Percentiles rank a stretch among this genome's conserved stretches.
These are phyloP conservation scores for Xylaria sp. DNA, from an alignment of 2,329 filamentous ascomycete genomes.

Conservation along the genomic window DNA sequence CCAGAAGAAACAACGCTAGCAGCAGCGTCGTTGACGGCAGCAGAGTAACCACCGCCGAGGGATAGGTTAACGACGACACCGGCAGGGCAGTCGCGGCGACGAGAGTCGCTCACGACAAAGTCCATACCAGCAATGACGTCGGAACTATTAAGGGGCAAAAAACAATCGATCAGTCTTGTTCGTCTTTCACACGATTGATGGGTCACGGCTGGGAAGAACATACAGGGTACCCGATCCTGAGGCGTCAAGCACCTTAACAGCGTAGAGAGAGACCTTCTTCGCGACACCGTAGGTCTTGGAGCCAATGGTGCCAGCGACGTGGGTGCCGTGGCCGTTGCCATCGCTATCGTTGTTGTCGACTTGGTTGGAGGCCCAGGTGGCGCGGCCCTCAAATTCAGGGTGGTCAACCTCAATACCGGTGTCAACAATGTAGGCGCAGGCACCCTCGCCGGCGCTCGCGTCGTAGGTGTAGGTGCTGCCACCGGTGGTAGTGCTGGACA, in stretches of 20 bases:
- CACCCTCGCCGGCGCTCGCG: conserved; percentile 37
- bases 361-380: conserved; percentile 31
- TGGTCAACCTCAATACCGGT: conserved; percentile 48
- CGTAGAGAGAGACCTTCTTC: conserved; percentile 41
- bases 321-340: conserved; percentile 43
- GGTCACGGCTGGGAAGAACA: conserved; percentile 1
- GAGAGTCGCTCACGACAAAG: conserved; percentile 42
- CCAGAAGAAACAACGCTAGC: conserved; percentile 42
- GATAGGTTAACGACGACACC: conserved; percentile 52
- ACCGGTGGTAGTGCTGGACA: conserved; percentile 38
- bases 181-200: background rate
- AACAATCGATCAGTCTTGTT: background rate
- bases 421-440: conserved; percentile 51
- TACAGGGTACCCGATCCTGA: conserved; percentile 27
- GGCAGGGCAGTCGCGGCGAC: conserved; percentile 33
- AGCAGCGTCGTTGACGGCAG: conserved; percentile 46
- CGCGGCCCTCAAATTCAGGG: conserved; percentile 40
- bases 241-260: conserved; percentile 42
- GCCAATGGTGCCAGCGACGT: conserved; percentile 32
- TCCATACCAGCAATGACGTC: conserved; percentile 30
- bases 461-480: conserved; percentile 41
- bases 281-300: conserved; percentile 42
- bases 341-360: conserved; percentile 32
- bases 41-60: conserved; percentile 42
- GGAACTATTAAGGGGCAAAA: conserved; percentile 17